Evolutionary conservation across 1,284 basidiomycete genomes (phyloP).

Genomic region (Exobasidium cylindrosporum): DNA sequence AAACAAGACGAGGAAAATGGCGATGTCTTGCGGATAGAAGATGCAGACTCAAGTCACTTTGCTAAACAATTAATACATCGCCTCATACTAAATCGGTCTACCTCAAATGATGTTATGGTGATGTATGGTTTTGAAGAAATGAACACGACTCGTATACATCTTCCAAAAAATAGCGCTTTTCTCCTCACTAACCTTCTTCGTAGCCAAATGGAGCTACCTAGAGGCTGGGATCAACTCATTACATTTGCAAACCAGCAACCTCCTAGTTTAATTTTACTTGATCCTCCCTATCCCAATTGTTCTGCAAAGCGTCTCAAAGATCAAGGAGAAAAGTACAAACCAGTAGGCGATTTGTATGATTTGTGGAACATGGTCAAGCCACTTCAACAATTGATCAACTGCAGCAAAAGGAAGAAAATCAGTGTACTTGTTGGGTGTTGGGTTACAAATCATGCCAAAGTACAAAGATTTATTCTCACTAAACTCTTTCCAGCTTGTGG

Average conservation of each 20-base stretch:
- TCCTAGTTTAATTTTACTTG: not conserved
- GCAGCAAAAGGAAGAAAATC: not conserved
- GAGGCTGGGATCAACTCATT: not conserved
- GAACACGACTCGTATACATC: too few relatives aligned
- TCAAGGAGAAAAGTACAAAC: not conserved
- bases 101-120: too few relatives aligned
- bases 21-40: too few relatives aligned
- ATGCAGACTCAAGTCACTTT: too few relatives aligned
- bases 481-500: not conserved
- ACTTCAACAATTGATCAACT: not conserved
- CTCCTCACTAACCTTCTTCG: conserved; percentile 4
- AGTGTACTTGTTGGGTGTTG: conserved; percentile 1
- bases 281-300: conserved; percentile 3
- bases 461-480: conserved; percentile 3
- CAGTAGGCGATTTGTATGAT: not conserved
- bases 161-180: not conserved
- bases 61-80: too few relatives aligned
- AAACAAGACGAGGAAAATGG: too few relatives aligned
- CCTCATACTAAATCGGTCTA: too few relatives aligned
- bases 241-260: not conserved
- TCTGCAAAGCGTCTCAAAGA: not conserved
- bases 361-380: conserved; percentile 2
- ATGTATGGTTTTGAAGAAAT: too few relatives aligned
- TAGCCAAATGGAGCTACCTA: not conserved
- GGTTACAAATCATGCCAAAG: conserved; percentile 7